Conservation (phyloP, 2,329 filamentous ascomycete genomes). For the Scorias spongiosa region DNA sequence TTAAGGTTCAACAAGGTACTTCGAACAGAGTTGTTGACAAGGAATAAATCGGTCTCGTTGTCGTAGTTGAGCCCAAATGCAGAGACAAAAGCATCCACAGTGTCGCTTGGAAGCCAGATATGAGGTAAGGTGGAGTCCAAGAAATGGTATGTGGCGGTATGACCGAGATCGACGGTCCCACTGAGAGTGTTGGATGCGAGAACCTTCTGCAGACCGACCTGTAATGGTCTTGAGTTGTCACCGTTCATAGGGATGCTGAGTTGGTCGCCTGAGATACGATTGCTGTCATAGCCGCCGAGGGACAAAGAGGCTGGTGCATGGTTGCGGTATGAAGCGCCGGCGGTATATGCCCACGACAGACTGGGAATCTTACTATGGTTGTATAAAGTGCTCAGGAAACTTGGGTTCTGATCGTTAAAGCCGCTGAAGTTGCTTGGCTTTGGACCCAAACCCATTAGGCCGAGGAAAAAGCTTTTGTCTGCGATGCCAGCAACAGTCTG, state of each 20-base stretch:
- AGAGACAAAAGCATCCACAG: conserved; percentile 20
- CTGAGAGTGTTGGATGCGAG: conserved; percentile 6
- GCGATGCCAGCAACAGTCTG: conserved; percentile 24
- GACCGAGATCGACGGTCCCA: conserved; percentile 13
- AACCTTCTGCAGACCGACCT: conserved; percentile 13
- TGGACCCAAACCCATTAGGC: conserved; percentile 23
- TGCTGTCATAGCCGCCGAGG: conserved; percentile 24
- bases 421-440: conserved; percentile 25
- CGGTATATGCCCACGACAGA: conserved; percentile 26
- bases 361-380: conserved; percentile 20
- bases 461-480: conserved; percentile 23
- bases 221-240: conserved; percentile 10
- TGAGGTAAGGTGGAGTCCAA: conserved; percentile 25
- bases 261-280: not conserved
- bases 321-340: conserved; percentile 20
- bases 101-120: conserved; percentile 25
- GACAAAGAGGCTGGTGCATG: conserved; percentile 13
- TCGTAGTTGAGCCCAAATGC: conserved; percentile 26
- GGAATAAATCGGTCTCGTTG: conserved; percentile 19
- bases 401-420: conserved; percentile 18
- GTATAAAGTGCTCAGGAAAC: conserved; percentile 18
- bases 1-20: conserved; percentile 17
- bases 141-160: conserved; percentile 4
- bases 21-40: conserved; percentile 23
- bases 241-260: conserved; percentile 6